Evolutionary conservation across 1,284 basidiomycete genomes (phyloP).

Genomic region (Tranzscheliella williamsii): DNA sequence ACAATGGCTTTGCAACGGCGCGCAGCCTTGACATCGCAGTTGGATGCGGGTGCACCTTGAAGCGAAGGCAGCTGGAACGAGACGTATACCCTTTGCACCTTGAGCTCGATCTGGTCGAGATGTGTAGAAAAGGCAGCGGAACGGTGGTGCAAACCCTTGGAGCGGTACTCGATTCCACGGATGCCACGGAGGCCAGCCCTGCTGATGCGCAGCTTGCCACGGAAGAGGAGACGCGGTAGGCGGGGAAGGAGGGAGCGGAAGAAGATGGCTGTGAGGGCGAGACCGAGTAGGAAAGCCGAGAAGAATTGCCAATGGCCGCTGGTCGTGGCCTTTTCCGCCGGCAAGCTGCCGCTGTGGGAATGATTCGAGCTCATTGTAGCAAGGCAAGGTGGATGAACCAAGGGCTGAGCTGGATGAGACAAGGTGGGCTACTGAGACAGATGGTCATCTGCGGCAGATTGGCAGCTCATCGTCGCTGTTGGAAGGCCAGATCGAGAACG

Average conservation of each 20-base stretch:
- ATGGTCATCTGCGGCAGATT: too few relatives aligned
- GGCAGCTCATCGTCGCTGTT: too few relatives aligned
- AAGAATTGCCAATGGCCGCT: conserved; percentile 11
- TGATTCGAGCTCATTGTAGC: too few relatives aligned
- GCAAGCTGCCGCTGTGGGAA: too few relatives aligned
- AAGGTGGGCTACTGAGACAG: too few relatives aligned
- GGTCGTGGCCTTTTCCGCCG: too few relatives aligned
- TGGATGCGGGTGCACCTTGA: neutral
- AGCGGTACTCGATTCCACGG: conserved; percentile 48
- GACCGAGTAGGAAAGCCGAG: conserved; percentile 15
- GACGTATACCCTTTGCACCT: conserved; percentile 37
- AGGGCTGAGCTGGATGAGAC: too few relatives aligned
- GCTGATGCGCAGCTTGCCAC: conserved; percentile 42
- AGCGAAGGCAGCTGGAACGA: conserved; percentile 17
- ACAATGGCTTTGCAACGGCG: conserved; percentile 18
- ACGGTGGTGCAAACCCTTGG: conserved; percentile 39
- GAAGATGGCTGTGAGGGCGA: conserved; percentile 36
- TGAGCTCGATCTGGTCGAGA: conserved; percentile 23
- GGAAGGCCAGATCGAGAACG: too few relatives aligned
- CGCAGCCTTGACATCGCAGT: neutral
- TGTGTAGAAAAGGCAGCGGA: conserved; percentile 18
- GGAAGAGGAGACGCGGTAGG: conserved; percentile 43
- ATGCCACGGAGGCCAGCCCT: conserved; percentile 46
- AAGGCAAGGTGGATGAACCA: neutral
- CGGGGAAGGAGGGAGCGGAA: conserved; percentile 48